phyloP scores from a whole-genome alignment of 257 asterid species.

The Phtheirospermum japonicum region DNA sequence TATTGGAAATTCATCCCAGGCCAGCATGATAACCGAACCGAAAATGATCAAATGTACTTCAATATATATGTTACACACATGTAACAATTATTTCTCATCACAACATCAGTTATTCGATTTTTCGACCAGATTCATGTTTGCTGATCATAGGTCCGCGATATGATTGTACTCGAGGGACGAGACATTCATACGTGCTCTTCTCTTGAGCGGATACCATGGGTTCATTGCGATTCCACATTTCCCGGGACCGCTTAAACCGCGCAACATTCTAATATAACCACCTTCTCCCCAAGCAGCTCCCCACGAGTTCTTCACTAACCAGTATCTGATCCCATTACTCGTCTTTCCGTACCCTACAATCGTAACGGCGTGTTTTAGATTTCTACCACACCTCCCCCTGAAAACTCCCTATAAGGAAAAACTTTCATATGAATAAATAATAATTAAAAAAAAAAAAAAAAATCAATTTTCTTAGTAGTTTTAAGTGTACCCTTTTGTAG shows the following conservation, averaged over 20 bases:
- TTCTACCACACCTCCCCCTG: conserved; percentile 56
- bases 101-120: no score
- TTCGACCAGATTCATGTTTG: no score
- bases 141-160: no score
- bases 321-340: conserved; percentile 58
- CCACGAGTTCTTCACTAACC: conserved; percentile 77
- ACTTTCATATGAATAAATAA: no score
- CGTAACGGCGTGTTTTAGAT: conserved; percentile 71
- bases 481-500: neutral
- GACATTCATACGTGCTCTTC: conserved; percentile 19
- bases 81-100: no score
- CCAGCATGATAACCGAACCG: no score
- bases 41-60: no score
- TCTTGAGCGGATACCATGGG: conserved; percentile 68
- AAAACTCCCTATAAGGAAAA: conserved; percentile 83
- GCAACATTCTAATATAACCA: conserved; percentile 67
- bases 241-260: conserved; percentile 50
- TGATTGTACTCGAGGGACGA: no score
- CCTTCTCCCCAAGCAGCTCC: conserved; percentile 76
- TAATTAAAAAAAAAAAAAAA: no score
- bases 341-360: conserved; percentile 72
- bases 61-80: no score
- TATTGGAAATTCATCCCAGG: no score
- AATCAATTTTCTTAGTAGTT: no score
- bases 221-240: conserved; percentile 77